A percentile compares a stretch with the other conserved stretches of the same genome.
phyloP scores from a whole-genome alignment of 768 basidiomycete species.

The Kwoniella sp. region DNA sequence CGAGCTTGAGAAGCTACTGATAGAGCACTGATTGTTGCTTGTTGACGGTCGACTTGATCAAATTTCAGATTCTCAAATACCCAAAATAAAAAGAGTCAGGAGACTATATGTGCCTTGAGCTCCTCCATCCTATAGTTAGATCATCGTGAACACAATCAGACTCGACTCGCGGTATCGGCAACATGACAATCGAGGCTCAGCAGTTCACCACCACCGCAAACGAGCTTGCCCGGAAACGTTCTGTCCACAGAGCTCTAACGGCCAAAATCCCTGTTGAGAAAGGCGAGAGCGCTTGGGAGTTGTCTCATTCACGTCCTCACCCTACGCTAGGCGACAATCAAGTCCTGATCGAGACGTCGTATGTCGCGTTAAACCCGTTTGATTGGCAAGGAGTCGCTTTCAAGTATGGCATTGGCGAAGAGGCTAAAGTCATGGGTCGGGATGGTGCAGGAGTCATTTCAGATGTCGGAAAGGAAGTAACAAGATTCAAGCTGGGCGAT shows the following conservation, averaged over 20 bases:
- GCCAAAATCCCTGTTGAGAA: slow-evolving; percentile 22
- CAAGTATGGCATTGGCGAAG: slow-evolving; percentile 25
- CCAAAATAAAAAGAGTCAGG: no score
- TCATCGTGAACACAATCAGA: no score
- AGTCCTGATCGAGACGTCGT: slow-evolving; percentile 31
- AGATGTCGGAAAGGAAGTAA: slow-evolving; percentile 25
- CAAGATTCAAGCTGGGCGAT: slow-evolving; percentile 32
- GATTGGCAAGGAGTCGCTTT: slow-evolving; percentile 43
- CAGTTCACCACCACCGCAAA: background rate
- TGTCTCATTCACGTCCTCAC: slow-evolving; percentile 27
- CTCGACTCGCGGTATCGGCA: no score
- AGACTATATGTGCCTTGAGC: no score
- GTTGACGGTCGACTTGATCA: no score
- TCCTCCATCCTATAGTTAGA: no score
- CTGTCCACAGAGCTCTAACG: slow-evolving; percentile 32
- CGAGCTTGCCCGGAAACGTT: background rate
- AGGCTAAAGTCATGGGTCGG: slow-evolving; percentile 40
- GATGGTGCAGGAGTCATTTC: slow-evolving; percentile 38
- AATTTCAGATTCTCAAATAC: no score
- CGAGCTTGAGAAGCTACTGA: no score
- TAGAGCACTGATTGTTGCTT: no score
- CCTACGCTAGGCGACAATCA: slow-evolving; percentile 23
- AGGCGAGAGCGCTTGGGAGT: slow-evolving; percentile 30
- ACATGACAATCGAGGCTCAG: background rate
- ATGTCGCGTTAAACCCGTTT: slow-evolving; percentile 39